A percentile compares a stretch with the other conserved stretches of the same genome.
Evolutionary conservation across 768 basidiomycete species (phyloP).

Genomic region (Bullera alba): DNA sequence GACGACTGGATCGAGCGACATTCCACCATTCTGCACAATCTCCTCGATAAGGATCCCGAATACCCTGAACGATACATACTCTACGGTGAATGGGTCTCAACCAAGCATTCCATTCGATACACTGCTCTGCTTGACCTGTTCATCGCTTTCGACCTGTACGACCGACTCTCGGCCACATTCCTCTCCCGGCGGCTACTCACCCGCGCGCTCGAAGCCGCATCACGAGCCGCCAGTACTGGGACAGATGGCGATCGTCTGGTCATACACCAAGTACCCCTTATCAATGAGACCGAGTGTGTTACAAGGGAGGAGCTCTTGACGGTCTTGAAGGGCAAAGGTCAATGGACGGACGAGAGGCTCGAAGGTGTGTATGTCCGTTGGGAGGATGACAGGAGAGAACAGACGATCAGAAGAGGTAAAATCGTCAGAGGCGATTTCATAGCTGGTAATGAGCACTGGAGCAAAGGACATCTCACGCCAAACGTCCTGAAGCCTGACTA

Average conservation of each 20-base stretch:
- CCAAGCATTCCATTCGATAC: slow-evolving; percentile 59
- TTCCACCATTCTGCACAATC: slow-evolving; percentile 36
- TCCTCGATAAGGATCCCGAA: slow-evolving; percentile 47
- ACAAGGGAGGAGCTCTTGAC: slow-evolving; percentile 47
- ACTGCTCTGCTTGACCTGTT: slow-evolving; percentile 55
- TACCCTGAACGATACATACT: slow-evolving; percentile 58
- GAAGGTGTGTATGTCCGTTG: slow-evolving; percentile 60
- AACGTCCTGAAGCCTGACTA: no score
- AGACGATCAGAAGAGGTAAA: slow-evolving; percentile 52
- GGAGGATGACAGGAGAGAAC: slow-evolving; percentile 46
- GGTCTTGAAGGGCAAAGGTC: slow-evolving; percentile 52
- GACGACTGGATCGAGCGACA: slow-evolving; percentile 55
- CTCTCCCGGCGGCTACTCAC: slow-evolving; percentile 5
- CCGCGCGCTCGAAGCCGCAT: background rate
- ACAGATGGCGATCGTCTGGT: no score
- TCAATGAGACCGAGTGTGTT: slow-evolving; percentile 38
- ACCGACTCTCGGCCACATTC: slow-evolving; percentile 4
- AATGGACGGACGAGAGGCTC: slow-evolving; percentile 52
- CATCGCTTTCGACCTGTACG: slow-evolving; percentile 49
- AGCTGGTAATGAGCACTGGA: slow-evolving; percentile 52
- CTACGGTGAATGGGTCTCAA: slow-evolving; percentile 61
- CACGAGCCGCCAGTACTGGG: no score
- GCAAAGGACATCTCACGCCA: background rate
- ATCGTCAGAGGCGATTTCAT: slow-evolving; percentile 60
- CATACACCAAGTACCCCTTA: background rate